Evolutionary conservation across 192 early-diverging fungal genomes (phyloP), one percentile per base, ranked within the genome.

Genomic region (Coemansia sp.): DNA sequence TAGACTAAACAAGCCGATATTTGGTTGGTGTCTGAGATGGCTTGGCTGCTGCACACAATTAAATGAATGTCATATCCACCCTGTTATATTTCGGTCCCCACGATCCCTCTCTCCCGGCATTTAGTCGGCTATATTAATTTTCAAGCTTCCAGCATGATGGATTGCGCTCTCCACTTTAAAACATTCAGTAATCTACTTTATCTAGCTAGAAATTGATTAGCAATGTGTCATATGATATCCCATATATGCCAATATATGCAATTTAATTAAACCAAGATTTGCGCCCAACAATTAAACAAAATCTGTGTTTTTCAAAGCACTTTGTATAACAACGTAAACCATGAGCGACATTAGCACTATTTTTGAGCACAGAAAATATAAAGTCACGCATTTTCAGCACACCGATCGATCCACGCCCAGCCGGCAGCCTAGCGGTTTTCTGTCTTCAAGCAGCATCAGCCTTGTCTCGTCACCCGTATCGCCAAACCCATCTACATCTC

Each of bases 311-410:
- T 31, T n/a, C 40, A 42, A 14, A 42, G 11, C 40, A 42, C 40
- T 42, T 4, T n/a, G 15, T 42, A 42, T 5, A 15, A 42, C 11
- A 11, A 15, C 6, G 40, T 31, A 7, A 31, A 31, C 7, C 31
- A 42, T 42, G 40, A n/a, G 40, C 40, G 40, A 42, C 11, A 42
- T 42, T 15, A 15, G 11, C 11, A 52, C 19, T 9, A 54, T 54
- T 28, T 54, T 54, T n/a, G 23, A 28, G 52, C 52, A 54, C 28
- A 3, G 52, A 11, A 54, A n/a, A 10, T 54, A 54, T 28, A 28
- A 23, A 6, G 26, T 54, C 28, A 26, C 52, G 23, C 12, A 12
- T 11, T 14, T 3, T 2, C 22, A 4, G 15, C 25, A 25, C 2
- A 11, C 10, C 14, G 52, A 25, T 12, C 52, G n/a, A n/a, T 54